Conservation (phyloP, 352 stramenopile genomes). For the Saprolegnia diclina region DNA sequence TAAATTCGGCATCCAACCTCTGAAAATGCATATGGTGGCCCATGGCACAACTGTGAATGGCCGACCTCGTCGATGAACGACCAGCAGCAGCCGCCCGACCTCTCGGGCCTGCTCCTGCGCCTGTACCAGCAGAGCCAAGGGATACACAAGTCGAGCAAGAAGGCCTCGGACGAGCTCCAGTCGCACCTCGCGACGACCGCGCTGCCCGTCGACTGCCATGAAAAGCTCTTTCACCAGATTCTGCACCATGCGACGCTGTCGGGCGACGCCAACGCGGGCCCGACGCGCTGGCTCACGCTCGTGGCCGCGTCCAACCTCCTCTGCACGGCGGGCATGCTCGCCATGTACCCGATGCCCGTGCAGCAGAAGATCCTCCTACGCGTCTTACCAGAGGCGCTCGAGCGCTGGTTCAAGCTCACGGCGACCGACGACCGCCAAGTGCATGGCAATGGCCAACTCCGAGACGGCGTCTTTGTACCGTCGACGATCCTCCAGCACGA, state of each 20-base stretch:
- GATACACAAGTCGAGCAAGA: constrained; percentile 7
- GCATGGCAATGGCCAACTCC: not conserved
- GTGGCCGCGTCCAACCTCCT: constrained; percentile 17
- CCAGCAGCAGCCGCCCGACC: constrained; percentile 16
- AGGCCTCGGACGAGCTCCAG: constrained; percentile 15
- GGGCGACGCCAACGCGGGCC: not conserved
- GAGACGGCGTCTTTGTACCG: constrained; percentile 19
- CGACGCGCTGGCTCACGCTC: constrained; percentile 12
- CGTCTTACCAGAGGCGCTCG: constrained; percentile 13
- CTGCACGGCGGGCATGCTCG: constrained; percentile 2
- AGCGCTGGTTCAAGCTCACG: constrained; percentile 8
- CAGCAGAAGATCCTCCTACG: constrained; percentile 2
- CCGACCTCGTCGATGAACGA: constrained; percentile 15
- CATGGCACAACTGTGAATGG: not conserved
- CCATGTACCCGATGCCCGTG: not conserved
- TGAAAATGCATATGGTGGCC: not conserved
- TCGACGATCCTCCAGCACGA: constrained; percentile 12
- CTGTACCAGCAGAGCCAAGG: constrained; percentile 21
- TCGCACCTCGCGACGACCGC: constrained; percentile 9
- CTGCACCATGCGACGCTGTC: not conserved
- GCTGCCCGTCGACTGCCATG: constrained; percentile 17
- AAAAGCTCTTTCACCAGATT: constrained; percentile 6
- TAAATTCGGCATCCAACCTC: not conserved
- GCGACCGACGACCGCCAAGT: not conserved
- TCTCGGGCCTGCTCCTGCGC: constrained; percentile 11